Conservation (phyloP, 1,284 basidiomycete species). For the Sutorius eximius region DNA sequence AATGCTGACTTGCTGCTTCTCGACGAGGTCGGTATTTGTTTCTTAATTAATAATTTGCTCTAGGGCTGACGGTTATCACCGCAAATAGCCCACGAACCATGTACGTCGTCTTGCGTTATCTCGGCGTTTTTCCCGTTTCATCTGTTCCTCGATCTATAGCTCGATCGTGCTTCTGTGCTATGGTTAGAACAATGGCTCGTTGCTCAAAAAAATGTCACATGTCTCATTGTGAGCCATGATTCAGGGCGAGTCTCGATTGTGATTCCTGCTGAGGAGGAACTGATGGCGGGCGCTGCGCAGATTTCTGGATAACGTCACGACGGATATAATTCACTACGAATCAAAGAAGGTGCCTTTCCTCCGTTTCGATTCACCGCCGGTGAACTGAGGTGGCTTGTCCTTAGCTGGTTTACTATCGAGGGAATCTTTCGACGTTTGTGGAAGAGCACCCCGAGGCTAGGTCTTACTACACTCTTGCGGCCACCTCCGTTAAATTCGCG, state of each 20-base stretch:
- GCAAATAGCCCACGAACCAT: constrained; percentile 85
- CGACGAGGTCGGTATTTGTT: constrained; percentile 58
- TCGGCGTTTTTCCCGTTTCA: constrained; percentile 23
- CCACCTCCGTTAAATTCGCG: constrained; percentile 92
- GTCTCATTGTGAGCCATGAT: constrained; percentile 96
- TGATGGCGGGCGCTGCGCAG: constrained; percentile 37
- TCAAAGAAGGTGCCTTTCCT: constrained; percentile 70
- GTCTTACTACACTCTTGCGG: constrained; percentile 96
- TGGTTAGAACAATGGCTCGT: constrained; percentile 94
- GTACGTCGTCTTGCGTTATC: constrained; percentile 47
- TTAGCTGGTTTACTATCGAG: constrained; percentile 91
- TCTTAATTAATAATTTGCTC: constrained; percentile 24
- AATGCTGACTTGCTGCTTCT: constrained; percentile 93
- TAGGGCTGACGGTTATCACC: constrained; percentile 21
- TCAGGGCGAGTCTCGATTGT: constrained; percentile 64
- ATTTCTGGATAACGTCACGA: constrained; percentile 96
- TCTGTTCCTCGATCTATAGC: constrained; percentile 41
- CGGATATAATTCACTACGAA: constrained; percentile 99
- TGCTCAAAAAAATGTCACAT: constrained; percentile 82
- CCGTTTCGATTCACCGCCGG: constrained; percentile 19
- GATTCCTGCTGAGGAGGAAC: constrained; percentile 14
- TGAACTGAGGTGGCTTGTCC: constrained; percentile 16
- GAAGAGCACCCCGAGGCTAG: constrained; percentile 91
- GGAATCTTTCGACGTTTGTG: constrained; percentile 93
- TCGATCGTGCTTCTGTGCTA: constrained; percentile 87